Conservation (phyloP, 805 yeast species). For the Metschnikowia proteae region DNA sequence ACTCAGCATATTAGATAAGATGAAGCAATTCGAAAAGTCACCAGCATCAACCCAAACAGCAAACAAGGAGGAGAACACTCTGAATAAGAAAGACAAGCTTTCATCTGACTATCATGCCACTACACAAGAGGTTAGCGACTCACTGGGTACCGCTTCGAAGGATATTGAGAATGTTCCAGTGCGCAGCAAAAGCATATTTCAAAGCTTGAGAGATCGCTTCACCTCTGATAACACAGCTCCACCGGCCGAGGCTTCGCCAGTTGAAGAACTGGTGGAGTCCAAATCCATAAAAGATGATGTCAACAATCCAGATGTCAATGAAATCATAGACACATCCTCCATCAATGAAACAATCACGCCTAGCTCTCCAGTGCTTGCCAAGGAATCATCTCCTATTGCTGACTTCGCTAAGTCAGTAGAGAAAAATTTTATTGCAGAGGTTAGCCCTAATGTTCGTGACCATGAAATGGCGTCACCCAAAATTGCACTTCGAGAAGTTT, state of each 20-base stretch:
- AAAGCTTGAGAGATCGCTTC: conserved; percentile 31
- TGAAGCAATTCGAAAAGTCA: conserved; percentile 31
- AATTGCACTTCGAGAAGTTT: not conserved
- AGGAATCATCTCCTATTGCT: not conserved
- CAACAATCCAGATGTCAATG: not conserved
- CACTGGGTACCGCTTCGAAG: not conserved
- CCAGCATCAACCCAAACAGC: not conserved
- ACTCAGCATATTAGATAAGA: conserved; percentile 29
- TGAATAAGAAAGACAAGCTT: not conserved
- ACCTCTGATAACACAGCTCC: conserved; percentile 11
- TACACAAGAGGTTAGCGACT: not conserved
- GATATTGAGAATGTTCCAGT: conserved; percentile 11
- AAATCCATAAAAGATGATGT: not conserved
- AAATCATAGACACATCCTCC: not conserved
- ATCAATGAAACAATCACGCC: not conserved
- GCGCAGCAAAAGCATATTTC: conserved; percentile 31
- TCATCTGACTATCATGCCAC: not conserved
- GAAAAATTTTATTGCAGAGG: not conserved
- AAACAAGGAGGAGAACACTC: not conserved
- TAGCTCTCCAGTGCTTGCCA: not conserved
- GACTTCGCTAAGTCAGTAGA: not conserved
- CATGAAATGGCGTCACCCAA: not conserved
- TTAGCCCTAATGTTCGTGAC: not conserved
- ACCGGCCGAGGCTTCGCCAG: not conserved
- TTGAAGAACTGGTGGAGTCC: not conserved